Conservation (phyloP, 1,284 basidiomycete species). For the Leccinum pallidistipes region DNA sequence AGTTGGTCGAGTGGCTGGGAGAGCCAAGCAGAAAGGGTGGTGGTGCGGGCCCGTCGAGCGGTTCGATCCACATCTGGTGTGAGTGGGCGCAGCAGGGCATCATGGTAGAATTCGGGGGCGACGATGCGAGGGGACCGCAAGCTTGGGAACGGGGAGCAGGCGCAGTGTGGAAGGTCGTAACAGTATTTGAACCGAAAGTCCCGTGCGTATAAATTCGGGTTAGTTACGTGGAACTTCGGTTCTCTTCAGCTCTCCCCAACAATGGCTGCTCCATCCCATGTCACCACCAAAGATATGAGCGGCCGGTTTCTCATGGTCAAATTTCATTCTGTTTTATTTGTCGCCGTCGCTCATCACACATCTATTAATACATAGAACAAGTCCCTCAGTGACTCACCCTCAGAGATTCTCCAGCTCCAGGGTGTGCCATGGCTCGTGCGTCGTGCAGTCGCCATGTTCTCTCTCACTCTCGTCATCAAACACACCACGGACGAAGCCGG, state of each 20-base stretch:
- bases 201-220: conserved; percentile 11
- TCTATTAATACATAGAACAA: conserved; percentile 28
- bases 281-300: conserved; percentile 45
- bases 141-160: conserved; percentile 86
- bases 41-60: conserved; percentile 73
- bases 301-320: conserved; percentile 46
- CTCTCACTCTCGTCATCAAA: conserved; percentile 42
- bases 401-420: conserved; percentile 51
- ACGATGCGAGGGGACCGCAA: conserved; percentile 71
- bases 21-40: conserved; percentile 89
- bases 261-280: conserved; percentile 51
- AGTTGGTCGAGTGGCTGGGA: conserved; percentile 71
- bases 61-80: conserved; percentile 89
- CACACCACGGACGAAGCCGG: conserved; percentile 44
- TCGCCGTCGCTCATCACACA: conserved; percentile 2
- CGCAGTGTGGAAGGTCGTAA: conserved; percentile 72
- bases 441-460: conserved; percentile 40
- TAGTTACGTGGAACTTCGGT: neutral
- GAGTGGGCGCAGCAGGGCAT: conserved; percentile 83
- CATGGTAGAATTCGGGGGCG: conserved; percentile 82
- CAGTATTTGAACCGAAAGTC: conserved; percentile 52
- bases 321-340: neutral
- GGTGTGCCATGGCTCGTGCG: conserved; percentile 51
- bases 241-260: neutral
- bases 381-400: conserved; percentile 42